Evolutionary conservation across 805 yeast species (phyloP).

Genomic region (Ogataea sp.): DNA sequence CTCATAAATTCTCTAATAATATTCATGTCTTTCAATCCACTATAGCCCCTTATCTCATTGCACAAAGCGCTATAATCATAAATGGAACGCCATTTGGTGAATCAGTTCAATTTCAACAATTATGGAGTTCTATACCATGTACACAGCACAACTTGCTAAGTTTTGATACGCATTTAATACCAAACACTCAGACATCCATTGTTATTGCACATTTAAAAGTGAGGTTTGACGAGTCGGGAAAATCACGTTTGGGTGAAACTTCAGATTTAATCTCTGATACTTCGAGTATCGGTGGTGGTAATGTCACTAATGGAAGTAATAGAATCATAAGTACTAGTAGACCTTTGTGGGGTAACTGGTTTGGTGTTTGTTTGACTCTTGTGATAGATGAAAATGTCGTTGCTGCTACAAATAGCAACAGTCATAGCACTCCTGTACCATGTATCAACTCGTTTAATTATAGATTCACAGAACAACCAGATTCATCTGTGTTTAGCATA

Average conservation of each 20-base stretch:
- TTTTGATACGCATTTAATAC: slow-evolving; percentile 54
- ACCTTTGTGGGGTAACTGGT: slow-evolving; percentile 61
- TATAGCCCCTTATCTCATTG: slow-evolving; percentile 39
- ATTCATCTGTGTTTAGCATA: slow-evolving; percentile 17
- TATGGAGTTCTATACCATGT: slow-evolving; percentile 48
- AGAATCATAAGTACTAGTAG: too few species aligned
- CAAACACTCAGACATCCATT: slow-evolving; percentile 26
- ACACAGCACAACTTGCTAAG: slow-evolving; percentile 59
- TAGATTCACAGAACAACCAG: slow-evolving; percentile 57
- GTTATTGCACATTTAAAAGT: slow-evolving; percentile 49
- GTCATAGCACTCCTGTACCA: slow-evolving; percentile 20
- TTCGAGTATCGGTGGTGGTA: neutral
- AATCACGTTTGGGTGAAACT: slow-evolving; percentile 54
- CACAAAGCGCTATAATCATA: slow-evolving; percentile 43
- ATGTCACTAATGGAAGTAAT: slow-evolving; percentile 1
- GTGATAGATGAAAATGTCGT: slow-evolving; percentile 47
- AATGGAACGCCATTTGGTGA: slow-evolving; percentile 53
- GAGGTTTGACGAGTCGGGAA: slow-evolving; percentile 70
- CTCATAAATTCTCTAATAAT: slow-evolving; percentile 5
- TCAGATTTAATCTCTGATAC: slow-evolving; percentile 36
- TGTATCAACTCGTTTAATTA: slow-evolving; percentile 55
- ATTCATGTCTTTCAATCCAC: slow-evolving; percentile 11
- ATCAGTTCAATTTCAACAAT: slow-evolving; percentile 43
- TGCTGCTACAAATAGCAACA: slow-evolving; percentile 12
- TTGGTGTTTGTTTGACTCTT: slow-evolving; percentile 54